Evolutionary conservation across 768 basidiomycete species (phyloP).

Genomic region (Solioccasus polychromus): DNA sequence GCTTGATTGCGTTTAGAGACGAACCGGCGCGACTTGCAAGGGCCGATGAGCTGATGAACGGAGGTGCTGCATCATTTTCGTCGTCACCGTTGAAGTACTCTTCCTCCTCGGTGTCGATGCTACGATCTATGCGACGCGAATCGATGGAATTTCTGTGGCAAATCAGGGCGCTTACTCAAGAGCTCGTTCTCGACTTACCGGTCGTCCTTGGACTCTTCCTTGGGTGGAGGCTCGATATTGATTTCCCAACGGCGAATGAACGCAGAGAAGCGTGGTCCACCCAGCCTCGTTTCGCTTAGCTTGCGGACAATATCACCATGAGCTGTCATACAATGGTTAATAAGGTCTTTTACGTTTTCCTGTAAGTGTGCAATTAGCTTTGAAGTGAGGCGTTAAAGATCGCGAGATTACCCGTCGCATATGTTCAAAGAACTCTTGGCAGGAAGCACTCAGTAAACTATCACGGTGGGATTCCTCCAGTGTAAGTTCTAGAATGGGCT

Average conservation of each 20-base stretch:
- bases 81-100: slow-evolving; percentile 91
- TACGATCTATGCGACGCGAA: slow-evolving; percentile 42
- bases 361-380: slow-evolving; percentile 29
- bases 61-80: slow-evolving; percentile 49
- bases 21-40: slow-evolving; percentile 28
- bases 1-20: slow-evolving; percentile 46
- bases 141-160: slow-evolving; percentile 37
- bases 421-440: slow-evolving; percentile 92
- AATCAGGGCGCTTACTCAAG: slow-evolving; percentile 8
- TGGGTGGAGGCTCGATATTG: slow-evolving; percentile 78
- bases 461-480: slow-evolving; percentile 80
- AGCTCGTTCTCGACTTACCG: slow-evolving; percentile 39
- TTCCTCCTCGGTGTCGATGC: slow-evolving; percentile 79
- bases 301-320: slow-evolving; percentile 64
- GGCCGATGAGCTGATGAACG: slow-evolving; percentile 27
- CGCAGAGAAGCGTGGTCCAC: slow-evolving; percentile 63
- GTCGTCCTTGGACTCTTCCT: slow-evolving; percentile 46
- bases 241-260: slow-evolving; percentile 87
- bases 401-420: slow-evolving; percentile 71
- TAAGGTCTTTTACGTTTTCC: slow-evolving; percentile 87
- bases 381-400: background rate
- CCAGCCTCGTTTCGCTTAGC: slow-evolving; percentile 59
- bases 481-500: slow-evolving; percentile 83
- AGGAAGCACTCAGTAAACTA: slow-evolving; percentile 91
- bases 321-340: slow-evolving; percentile 78